Evolutionary conservation across 768 basidiomycete genomes (phyloP), one percentile per base, ranked within the genome.

Genomic region (Termitomyces sp.): DNA sequence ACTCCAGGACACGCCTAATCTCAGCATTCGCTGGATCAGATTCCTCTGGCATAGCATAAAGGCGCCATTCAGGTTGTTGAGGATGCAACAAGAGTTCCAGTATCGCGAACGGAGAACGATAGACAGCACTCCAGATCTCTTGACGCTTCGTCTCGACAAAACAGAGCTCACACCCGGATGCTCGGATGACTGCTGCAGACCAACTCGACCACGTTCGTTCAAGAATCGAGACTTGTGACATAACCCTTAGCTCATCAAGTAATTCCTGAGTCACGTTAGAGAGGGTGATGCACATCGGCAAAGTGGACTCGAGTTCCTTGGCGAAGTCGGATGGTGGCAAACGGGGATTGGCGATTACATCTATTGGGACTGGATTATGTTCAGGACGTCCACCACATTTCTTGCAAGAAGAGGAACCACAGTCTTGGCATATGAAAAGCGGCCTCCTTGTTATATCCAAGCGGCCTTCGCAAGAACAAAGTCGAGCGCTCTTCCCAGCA

Each of bases 391-490:
- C 94, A 42, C 90, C 91, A 67, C 94, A 96, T 68, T 87, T 87
- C 62, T 81, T 79, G 75, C 95, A 98, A 34, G 88, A 86, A 15
- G 91, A 82, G 9, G 84, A 82, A 6, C 81, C 82, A 66, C 95
- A 98, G 58, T 92, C 90, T 15, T 66, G 60, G 70, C 95, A 98
- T 12, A 79, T 81, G 37, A 82, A 80, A 39, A 95, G 73, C 34
- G 79, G 76, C 34, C 85, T 78, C 10, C 77, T 79, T 1, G 92
- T 88, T 65, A 94, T 85, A 60, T 83, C 87, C 37, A 83, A 78
- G 10, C 91, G 88, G 3, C 94, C 95, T 72, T 98, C 95, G 67
- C 95, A 98, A n/a, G 81, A 73, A 68, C 95, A 98, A 29, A 94
- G 82, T 28, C 95, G 84, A 16, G 85, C 79, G 61, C 90, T 94